Evolutionary conservation across 768 basidiomycete genomes (phyloP).

Genomic region (Pulveroboletus sp.): DNA sequence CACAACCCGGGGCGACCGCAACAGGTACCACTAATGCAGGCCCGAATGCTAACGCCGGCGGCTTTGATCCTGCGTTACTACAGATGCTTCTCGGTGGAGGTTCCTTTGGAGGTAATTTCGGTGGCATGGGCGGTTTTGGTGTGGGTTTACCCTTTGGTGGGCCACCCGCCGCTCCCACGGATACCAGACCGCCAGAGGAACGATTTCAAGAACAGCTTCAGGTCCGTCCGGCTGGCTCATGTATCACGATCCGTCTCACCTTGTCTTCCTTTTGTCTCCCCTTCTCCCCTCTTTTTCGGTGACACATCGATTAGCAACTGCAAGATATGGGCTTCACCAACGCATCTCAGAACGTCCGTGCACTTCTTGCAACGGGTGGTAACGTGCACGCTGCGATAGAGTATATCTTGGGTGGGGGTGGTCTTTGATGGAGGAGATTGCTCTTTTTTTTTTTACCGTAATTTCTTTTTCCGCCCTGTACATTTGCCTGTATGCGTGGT

Average conservation of each 20-base stretch:
- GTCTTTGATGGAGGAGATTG: conserved; percentile 23
- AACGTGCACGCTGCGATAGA: conserved; percentile 91
- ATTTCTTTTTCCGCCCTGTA: too few species aligned
- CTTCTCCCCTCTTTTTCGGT: neutral
- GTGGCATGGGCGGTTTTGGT: conserved; percentile 29
- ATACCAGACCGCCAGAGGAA: conserved; percentile 81
- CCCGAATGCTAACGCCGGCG: conserved; percentile 1
- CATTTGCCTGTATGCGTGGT: too few species aligned
- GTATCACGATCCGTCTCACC: neutral
- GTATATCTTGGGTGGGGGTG: conserved; percentile 82
- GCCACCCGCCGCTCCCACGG: conserved; percentile 42
- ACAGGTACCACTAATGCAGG: conserved; percentile 17
- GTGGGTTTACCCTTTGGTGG: conserved; percentile 26
- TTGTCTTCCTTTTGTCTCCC: too few species aligned
- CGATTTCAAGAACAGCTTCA: conserved; percentile 85
- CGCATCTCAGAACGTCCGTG: conserved; percentile 84
- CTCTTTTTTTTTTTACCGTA: too few species aligned
- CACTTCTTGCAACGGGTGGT: conserved; percentile 86
- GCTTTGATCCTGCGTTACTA: conserved; percentile 42
- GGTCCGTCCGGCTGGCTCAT: conserved; percentile 33
- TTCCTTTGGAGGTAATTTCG: conserved; percentile 13
- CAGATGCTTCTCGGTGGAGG: conserved; percentile 20
- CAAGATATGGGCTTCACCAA: conserved; percentile 95
- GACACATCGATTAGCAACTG: conserved; percentile 59
- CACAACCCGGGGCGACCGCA: conserved; percentile 19